Conservation (phyloP, 306 rosid genomes). For the Quillaja saponaria region DNA sequence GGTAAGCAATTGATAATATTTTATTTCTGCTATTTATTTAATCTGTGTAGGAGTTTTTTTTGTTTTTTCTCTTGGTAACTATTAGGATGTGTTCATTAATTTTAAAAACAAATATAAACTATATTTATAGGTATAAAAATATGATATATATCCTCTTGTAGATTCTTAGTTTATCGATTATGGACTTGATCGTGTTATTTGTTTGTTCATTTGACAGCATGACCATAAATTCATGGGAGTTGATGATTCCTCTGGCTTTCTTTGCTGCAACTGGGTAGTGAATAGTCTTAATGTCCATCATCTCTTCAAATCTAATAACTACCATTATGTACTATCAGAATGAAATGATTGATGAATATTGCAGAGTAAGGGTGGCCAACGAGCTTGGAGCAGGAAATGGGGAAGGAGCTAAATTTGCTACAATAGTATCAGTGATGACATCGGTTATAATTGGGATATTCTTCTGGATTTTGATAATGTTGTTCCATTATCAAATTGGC, state of each 20-base stretch:
- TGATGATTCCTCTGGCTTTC: constrained; percentile 77
- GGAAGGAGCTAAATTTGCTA: constrained; percentile 76
- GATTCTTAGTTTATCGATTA: too few relatives aligned
- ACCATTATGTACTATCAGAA: too few relatives aligned
- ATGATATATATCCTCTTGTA: too few relatives aligned
- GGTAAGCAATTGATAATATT: constrained; percentile 35
- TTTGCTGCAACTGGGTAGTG: constrained; percentile 79
- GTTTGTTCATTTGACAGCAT: constrained; percentile 41
- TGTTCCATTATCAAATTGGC: constrained; percentile 51
- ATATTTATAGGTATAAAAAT: too few relatives aligned
- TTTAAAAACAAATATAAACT: too few relatives aligned
- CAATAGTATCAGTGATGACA: constrained; percentile 58
- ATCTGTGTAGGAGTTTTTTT: too few relatives aligned
- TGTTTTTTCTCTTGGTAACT: background rate
- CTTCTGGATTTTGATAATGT: constrained; percentile 54
- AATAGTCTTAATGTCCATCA: too few relatives aligned
- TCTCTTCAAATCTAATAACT: too few relatives aligned
- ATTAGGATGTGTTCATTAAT: too few relatives aligned
- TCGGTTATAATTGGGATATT: constrained; percentile 60
- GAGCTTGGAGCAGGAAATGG: constrained; percentile 91
- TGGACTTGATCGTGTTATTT: background rate
- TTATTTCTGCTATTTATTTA: too few relatives aligned
- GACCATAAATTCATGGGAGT: constrained; percentile 71
- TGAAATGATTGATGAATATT: background rate
- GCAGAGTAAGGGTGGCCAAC: constrained; percentile 83